These are phyloP conservation scores for Fusarium sp. DNA, from an alignment of 2,329 filamentous ascomycete genomes.

Conservation along the genomic window DNA sequence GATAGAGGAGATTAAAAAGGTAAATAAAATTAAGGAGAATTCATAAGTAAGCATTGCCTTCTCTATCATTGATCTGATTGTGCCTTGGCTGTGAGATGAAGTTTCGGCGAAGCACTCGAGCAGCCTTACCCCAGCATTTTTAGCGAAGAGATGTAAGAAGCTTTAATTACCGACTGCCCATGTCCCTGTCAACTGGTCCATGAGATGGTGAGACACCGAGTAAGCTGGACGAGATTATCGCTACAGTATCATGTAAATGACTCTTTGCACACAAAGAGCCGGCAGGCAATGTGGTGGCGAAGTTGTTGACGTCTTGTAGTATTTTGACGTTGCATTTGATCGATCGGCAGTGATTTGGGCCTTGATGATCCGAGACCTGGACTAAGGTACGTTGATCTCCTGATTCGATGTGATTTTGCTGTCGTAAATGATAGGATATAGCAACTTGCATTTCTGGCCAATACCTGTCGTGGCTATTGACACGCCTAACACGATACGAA, in stretches of 20 bases:
- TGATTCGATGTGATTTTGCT: slow-evolving; percentile 15
- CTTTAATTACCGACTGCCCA: background rate
- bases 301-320: background rate
- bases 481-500: background rate
- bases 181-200: background rate
- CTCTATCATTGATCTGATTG: background rate
- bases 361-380: slow-evolving; percentile 5
- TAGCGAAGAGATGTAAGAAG: background rate
- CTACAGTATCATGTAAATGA: background rate
- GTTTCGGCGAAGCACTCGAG: background rate
- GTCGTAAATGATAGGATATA: slow-evolving; percentile 26
- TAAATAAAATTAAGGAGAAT: slow-evolving; percentile 4
- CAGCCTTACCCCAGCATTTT: background rate
- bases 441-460: background rate
- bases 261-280: background rate
- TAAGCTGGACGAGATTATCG: background rate
- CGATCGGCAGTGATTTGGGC: slow-evolving; percentile 10
- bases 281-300: background rate
- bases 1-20: slow-evolving; percentile 3
- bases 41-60: background rate
- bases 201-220: background rate
- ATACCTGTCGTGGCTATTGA: slow-evolving; percentile 4
- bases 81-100: background rate
- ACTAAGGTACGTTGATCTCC: background rate
- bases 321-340: slow-evolving; percentile 8